Base-by-base conservation (phyloP, 1,284 basidiomycete species). In the Marasmius tenuissimus region DNA sequence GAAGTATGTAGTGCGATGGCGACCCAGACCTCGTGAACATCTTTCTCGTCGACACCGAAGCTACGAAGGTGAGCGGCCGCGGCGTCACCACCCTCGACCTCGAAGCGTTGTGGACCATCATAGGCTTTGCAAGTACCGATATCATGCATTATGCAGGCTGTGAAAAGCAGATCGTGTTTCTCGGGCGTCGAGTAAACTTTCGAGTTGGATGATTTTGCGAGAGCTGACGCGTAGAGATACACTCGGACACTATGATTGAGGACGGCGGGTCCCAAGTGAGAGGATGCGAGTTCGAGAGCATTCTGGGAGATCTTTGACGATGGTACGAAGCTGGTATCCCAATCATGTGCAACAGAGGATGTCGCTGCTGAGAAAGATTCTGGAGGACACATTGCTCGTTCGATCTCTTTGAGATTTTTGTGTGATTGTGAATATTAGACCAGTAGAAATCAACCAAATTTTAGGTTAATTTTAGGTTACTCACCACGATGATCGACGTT, bases 91-190 rank as follows among this genome's bases (percentile, higher is more conserved):
- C 58, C 58, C 18, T 60, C 58, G 40, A 60, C 53, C 35, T 60
- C 58, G 14, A 60, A 60, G 11, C 58, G 58, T 35, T 53, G 51
- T 12, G 33, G 49, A n/a, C 35, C 34, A 5, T 42, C 33, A 14
- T 27, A 53, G 9, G 33, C 37, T 9, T 40, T 22, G 14, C 39
- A 35, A 47, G 51, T 22, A 11, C 58, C 58, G 39, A 54, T 39
- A 20, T 60, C 58, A 40, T 60, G 58, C 20, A 51, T 38, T 4
- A 60, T 53, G n/a, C 58, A 60, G 22, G 58, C 58, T 12, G 50
- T 42, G 51, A 60, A 60, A 7, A 55, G 40, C 33, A 50, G 37
- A 27, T 39, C 18, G 10, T 39, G 58, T 20, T 49, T 10, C 18
- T n/a, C 12, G 11, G 18, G 4, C 6, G 16, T 33, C 40, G 42